Conservation (phyloP, 129 eudicot species). For the Escallonia herrerae region DNA sequence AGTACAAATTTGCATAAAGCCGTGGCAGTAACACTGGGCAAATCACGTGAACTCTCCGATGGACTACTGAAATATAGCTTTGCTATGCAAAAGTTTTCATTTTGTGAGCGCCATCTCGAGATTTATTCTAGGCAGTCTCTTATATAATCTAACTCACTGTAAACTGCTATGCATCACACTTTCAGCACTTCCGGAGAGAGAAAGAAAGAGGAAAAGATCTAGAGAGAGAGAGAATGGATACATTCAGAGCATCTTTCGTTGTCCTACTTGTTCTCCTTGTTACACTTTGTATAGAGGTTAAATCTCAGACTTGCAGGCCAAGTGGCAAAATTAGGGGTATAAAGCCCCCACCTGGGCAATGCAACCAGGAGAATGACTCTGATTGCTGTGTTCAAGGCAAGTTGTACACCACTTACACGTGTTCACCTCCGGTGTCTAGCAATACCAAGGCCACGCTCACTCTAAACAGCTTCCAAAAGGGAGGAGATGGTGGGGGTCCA, state of each 20-base stretch:
- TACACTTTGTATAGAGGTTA: neutral
- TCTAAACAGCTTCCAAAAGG: conserved; percentile 16
- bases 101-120: too few relatives aligned
- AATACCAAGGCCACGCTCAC: conserved; percentile 12
- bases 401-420: conserved; percentile 13
- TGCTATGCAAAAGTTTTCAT: too few relatives aligned
- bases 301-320: conserved; percentile 11
- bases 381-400: conserved; percentile 11
- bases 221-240: conserved; percentile 5
- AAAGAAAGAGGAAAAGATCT: too few relatives aligned
- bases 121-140: too few relatives aligned
- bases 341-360: conserved; percentile 16
- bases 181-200: too few relatives aligned
- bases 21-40: too few relatives aligned
- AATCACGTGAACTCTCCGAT: too few relatives aligned
- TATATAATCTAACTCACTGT: too few relatives aligned
- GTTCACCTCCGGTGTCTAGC: conserved; percentile 20
- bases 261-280: neutral
- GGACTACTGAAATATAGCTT: too few relatives aligned
- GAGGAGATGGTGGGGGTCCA: conserved; percentile 19
- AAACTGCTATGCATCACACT: too few relatives aligned
- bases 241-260: neutral
- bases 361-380: conserved; percentile 11
- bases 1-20: too few relatives aligned
- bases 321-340: conserved; percentile 16